Percentiles rank a stretch among this genome's conserved stretches.
Conservation (phyloP, 257 asterid genomes). For the Capsicum pubescens region DNA sequence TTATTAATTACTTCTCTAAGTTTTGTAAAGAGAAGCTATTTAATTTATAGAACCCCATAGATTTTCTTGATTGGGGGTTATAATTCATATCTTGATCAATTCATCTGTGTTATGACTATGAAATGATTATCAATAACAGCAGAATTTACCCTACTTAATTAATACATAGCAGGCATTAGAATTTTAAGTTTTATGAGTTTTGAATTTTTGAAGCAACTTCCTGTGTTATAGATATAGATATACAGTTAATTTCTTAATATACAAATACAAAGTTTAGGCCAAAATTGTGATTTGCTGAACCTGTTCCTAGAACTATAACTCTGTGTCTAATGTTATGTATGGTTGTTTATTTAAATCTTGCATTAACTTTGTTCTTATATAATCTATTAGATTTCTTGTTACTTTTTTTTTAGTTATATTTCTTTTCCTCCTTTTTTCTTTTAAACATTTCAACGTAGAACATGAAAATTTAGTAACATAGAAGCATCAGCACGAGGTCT, state of each 20-base stretch:
- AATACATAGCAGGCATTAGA: no score
- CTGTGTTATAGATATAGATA: background rate
- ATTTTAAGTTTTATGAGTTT: no score
- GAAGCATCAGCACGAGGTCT: background rate
- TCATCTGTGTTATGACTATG: background rate
- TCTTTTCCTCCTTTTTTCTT: background rate
- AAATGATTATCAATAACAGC: slow-evolving; percentile 14
- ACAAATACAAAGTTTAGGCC: background rate
- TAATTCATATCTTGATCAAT: background rate
- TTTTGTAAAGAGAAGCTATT: slow-evolving; percentile 19
- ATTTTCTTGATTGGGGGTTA: slow-evolving; percentile 10
- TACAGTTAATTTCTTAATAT: background rate
- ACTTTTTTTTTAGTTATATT: background rate
- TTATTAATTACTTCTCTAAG: background rate
- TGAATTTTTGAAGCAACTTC: no score
- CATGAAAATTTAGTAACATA: background rate
- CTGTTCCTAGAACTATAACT: background rate
- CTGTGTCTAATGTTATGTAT: background rate
- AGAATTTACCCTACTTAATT: background rate
- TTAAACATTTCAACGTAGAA: background rate
- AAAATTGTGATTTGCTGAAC: background rate
- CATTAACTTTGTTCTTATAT: background rate
- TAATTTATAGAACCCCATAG: slow-evolving; percentile 4
- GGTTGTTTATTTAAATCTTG: background rate
- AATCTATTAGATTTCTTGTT: background rate